These are phyloP conservation scores for Cyclospora cayetanensis DNA, from an alignment of 169 alveolate species.

Conservation along the genomic window DNA sequence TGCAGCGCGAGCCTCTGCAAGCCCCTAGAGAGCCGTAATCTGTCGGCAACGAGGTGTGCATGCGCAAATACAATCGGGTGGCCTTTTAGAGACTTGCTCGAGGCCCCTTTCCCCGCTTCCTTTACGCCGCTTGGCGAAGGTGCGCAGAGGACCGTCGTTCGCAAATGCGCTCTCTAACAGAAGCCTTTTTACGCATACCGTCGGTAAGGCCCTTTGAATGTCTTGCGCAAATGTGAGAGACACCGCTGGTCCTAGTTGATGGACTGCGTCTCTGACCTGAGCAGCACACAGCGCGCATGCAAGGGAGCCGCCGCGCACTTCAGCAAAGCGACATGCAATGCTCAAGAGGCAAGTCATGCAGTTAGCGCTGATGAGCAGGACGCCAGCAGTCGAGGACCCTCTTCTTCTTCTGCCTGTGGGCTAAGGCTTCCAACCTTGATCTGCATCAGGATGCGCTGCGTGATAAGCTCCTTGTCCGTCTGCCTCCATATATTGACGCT, in stretches of 20 bases:
- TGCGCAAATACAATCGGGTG: background rate
- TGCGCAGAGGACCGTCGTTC: background rate
- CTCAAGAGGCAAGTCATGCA: background rate
- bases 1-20: background rate
- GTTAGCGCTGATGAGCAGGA: background rate
- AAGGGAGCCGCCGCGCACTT: background rate
- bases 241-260: background rate
- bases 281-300: too few species aligned
- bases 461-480: slow-evolving; percentile 86
- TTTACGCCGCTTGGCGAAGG: background rate
- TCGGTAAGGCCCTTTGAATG: background rate
- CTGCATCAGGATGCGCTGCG: slow-evolving; percentile 86
- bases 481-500: slow-evolving; percentile 89
- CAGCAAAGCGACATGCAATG: background rate
- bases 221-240: background rate
- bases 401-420: background rate
- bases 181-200: too few species aligned
- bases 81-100: background rate
- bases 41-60: background rate
- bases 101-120: background rate
- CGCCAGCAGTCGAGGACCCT: background rate
- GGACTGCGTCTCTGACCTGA: slow-evolving; percentile 2
- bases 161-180: too few species aligned
- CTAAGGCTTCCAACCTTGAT: slow-evolving; percentile 69
- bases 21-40: background rate